Evolutionary conservation across 2,329 filamentous ascomycete genomes (phyloP), one percentile per base, ranked within the genome.

Genomic region (Scolecobasidium constrictum): DNA sequence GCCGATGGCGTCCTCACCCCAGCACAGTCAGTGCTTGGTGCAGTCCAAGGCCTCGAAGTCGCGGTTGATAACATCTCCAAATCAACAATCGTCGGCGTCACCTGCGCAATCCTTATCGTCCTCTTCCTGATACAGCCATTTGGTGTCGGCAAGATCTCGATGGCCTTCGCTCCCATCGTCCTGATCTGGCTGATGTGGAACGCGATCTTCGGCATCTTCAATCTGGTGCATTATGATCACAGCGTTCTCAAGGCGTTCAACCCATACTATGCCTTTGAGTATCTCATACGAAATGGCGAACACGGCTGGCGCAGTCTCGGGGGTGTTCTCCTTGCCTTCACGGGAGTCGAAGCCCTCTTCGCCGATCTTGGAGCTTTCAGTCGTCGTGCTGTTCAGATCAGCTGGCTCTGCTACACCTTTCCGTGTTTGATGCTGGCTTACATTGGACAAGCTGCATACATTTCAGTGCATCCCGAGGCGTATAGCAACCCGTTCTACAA

Each of bases 291-390:
- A 12, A 77, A 81, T 51, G 68, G 69, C 42, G 66, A 71, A 3
- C 65, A 72, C 4, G 79, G 76, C 1, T 84, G 80, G 79, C 44
- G 33, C 11, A 33, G 20, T 46, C 66, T 85, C 2, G 80, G 78
- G n/a, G 83, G 83, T 4, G 73, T 87, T 16, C 59, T 88, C 2
- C 71, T 88, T 7, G 73, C 78, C 3, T 87, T 88, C 52, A 87
- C 83, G 2, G 83, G 79, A 15, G 80, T 84, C n/a, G 83, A 87
- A 56, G 81, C 83, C 1, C 66, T 88, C 1, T 88, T 86, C 54
- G 83, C 83, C 3, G 83, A 88, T 52, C 66, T 88, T 5, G 83
- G 83, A 23, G 83, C 83, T 17, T 88, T 88, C 57, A 75, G 73
- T 57, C 70, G 73, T 40, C 51, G 19, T 36, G 81, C 83, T 1